Conservation (phyloP, 208 protist genomes). For the Leishmania arabica region DNA sequence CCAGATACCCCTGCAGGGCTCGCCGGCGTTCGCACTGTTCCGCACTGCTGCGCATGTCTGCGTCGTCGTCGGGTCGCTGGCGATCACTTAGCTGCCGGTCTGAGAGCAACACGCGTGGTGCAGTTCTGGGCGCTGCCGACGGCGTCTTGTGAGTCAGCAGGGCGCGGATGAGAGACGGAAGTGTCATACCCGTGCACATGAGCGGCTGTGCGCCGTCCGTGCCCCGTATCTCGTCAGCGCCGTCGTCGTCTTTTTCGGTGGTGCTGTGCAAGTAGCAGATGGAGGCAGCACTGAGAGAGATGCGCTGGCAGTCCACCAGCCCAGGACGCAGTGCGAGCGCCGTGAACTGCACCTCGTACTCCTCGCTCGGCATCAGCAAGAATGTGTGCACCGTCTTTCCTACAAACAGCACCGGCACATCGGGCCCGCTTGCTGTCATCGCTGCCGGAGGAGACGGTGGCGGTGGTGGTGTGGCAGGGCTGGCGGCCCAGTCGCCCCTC, state of each 20-base stretch:
- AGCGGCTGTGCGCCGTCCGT: slow-evolving; percentile 5
- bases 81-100: slow-evolving; percentile 1
- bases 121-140: slow-evolving; percentile 7
- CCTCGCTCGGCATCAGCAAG: slow-evolving; percentile 66
- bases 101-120: slow-evolving; percentile 2
- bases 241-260: neutral
- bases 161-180: slow-evolving; percentile 15
- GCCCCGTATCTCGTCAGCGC: neutral
- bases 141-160: slow-evolving; percentile 11
- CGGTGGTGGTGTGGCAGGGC: neutral
- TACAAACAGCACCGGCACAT: slow-evolving; percentile 57
- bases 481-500: neutral
- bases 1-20: neutral
- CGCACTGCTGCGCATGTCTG: neutral
- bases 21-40: neutral
- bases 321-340: slow-evolving; percentile 61
- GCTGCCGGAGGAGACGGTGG: neutral
- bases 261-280: slow-evolving; percentile 32
- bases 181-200: slow-evolving; percentile 34
- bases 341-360: slow-evolving; percentile 55
- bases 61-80: neutral
- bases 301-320: slow-evolving; percentile 69
- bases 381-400: slow-evolving; percentile 66
- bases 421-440: neutral
- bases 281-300: slow-evolving; percentile 52